Evolutionary conservation across 768 basidiomycete genomes (phyloP).

Genomic region (Neoboletus brunneissimus): DNA sequence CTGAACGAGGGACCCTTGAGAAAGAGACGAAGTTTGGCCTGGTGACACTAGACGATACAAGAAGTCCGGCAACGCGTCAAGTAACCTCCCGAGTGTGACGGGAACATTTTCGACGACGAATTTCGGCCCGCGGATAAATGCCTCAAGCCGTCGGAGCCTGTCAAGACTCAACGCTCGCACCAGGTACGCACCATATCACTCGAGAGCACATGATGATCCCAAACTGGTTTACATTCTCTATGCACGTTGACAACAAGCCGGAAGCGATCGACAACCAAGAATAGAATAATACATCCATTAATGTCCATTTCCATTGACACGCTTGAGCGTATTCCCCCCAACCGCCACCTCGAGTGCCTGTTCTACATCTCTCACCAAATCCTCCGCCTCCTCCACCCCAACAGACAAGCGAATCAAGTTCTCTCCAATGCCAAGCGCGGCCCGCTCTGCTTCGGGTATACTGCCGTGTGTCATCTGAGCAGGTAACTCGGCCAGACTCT

Average conservation of each 20-base stretch:
- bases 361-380: constrained; percentile 51
- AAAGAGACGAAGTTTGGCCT: too few relatives aligned
- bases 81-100: too few relatives aligned
- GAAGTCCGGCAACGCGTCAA: too few relatives aligned
- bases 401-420: constrained; percentile 78
- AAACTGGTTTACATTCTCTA: too few relatives aligned
- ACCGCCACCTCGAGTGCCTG: constrained; percentile 26
- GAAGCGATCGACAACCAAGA: not conserved
- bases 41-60: too few relatives aligned
- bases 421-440: constrained; percentile 70
- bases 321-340: not conserved
- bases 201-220: not conserved
- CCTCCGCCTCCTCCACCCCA: constrained; percentile 85
- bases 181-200: too few relatives aligned
- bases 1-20: too few relatives aligned
- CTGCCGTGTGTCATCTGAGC: constrained; percentile 86
- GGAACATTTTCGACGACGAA: not conserved
- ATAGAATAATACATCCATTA: not conserved
- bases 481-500: constrained; percentile 86
- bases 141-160: not conserved
- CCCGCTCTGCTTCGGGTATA: constrained; percentile 67
- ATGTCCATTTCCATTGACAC: not conserved
- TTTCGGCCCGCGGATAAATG: too few relatives aligned
- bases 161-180: too few relatives aligned
- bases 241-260: not conserved